Base-by-base conservation (phyloP, 1,284 basidiomycete genomes). In the Leccinum solheimii region DNA sequence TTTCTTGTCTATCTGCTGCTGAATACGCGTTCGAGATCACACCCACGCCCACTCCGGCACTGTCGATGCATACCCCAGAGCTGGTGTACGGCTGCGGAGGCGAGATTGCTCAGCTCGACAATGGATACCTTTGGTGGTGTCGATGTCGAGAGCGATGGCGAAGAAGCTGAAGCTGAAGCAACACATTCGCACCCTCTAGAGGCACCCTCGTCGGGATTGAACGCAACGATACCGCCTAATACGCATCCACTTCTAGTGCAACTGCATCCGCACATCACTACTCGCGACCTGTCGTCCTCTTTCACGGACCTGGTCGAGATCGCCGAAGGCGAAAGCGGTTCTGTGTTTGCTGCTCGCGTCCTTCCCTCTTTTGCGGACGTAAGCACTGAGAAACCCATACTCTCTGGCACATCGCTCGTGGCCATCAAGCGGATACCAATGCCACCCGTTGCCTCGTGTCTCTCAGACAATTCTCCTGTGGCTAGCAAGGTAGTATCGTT, bases 281-380 rank as follows among this genome's bases (percentile, higher is more conserved):
- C 40, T 43, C 40, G 40, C 19, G 83, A 90, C 67, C 90, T 90
- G 4, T 77, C 81, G 9, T 79, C 82, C 1, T 80, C 83, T 59
- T 92, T 87, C 72, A 74, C 79, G 5, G 83, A 90, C 64, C 75
- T 91, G 52, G 81, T 81, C 55, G 90, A 91, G 74, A 87, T 92
- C 36, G 90, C 90, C 0, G 87, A 92, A 72, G 90, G 91, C 50
- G 90, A 91, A 68, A 88, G 83, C 54, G 91, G 91, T 2, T 86
- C 83, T 3, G 88, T 92, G 21, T 92, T 79, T 69, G 81, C 85
- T 23, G 88, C 89, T 1, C 77, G 79, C 7, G 76, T 89, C 2
- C 67, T 79, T 11, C 63, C 67, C 52, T 77, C 78, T 63, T 70
- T 60, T 67, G 82, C 69, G 69, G 78, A 81, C 30, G 19, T 19